Evolutionary conservation across 805 yeast genomes (phyloP).

Genomic region (Candida piceae): DNA sequence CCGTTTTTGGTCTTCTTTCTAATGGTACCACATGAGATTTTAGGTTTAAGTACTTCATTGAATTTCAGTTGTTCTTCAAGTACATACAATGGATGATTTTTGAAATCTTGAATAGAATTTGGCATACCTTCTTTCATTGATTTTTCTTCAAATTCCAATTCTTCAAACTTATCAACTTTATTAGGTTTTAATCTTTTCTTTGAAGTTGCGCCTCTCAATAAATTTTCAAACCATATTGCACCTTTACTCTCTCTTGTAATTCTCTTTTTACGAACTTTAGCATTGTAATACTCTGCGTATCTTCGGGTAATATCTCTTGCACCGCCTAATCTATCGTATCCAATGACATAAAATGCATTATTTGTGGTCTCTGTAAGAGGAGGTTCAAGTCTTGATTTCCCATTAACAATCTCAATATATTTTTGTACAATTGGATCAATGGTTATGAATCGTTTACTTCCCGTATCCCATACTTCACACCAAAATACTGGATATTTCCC

Average conservation of each 20-base stretch:
- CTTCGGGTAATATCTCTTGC: slow-evolving; percentile 82
- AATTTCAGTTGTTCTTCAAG: slow-evolving; percentile 67
- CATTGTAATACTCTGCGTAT: slow-evolving; percentile 65
- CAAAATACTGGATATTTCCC: slow-evolving; percentile 69
- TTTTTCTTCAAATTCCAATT: slow-evolving; percentile 53
- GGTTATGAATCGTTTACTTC: slow-evolving; percentile 70
- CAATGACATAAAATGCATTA: slow-evolving; percentile 68
- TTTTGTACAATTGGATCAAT: slow-evolving; percentile 72
- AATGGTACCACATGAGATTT: slow-evolving; percentile 69
- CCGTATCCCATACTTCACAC: slow-evolving; percentile 91
- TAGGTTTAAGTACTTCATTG: slow-evolving; percentile 69
- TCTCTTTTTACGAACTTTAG: slow-evolving; percentile 70
- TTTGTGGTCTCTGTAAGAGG: slow-evolving; percentile 55
- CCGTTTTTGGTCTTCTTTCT: slow-evolving; percentile 36
- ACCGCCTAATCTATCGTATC: slow-evolving; percentile 60
- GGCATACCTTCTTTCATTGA: slow-evolving; percentile 85
- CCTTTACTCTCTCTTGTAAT: slow-evolving; percentile 57
- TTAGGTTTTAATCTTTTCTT: slow-evolving; percentile 18
- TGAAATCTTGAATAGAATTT: slow-evolving; percentile 72
- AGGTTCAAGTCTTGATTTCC: slow-evolving; percentile 53
- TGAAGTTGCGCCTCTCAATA: slow-evolving; percentile 34
- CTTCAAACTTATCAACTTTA: slow-evolving; percentile 49
- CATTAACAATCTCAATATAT: slow-evolving; percentile 56
- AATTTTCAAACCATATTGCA: slow-evolving; percentile 52
- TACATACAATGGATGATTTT: slow-evolving; percentile 81